Conservation (phyloP, 139 green algal genomes). For the Chlorella sorokiniana region DNA sequence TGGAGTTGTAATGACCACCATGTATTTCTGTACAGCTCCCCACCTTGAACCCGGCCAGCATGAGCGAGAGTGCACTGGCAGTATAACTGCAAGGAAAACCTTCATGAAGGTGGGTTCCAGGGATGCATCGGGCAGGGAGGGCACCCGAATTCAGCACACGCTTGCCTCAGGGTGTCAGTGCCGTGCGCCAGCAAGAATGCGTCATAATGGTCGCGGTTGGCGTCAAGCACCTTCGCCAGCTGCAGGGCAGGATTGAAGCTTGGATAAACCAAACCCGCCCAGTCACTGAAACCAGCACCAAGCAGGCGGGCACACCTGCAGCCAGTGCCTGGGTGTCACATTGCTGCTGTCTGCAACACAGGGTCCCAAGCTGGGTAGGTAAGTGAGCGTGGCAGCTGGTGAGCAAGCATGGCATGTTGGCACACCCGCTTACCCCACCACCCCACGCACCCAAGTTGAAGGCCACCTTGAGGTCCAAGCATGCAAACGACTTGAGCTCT, state of each 20-base stretch:
- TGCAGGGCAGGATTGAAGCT: background rate
- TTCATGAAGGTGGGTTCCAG: too few relatives aligned
- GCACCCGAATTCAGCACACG: too few relatives aligned
- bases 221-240: slow-evolving; percentile 71
- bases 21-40: too few relatives aligned
- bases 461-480: slow-evolving; percentile 67
- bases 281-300: background rate
- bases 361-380: background rate
- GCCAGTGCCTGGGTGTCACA: slow-evolving; percentile 77
- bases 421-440: slow-evolving; percentile 1
- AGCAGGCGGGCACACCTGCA: slow-evolving; percentile 46
- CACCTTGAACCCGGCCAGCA: slow-evolving; percentile 73
- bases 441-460: slow-evolving; percentile 26
- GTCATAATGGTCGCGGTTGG: slow-evolving; percentile 64
- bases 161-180: slow-evolving; percentile 88
- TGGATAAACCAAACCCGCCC: background rate
- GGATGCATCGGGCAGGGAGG: too few relatives aligned
- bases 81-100: slow-evolving; percentile 62
- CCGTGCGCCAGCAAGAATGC: slow-evolving; percentile 76
- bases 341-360: slow-evolving; percentile 59
- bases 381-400: background rate
- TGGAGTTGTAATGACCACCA: too few relatives aligned
- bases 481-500: slow-evolving; percentile 79
- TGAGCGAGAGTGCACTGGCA: slow-evolving; percentile 82
- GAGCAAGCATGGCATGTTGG: background rate